Evolutionary conservation across 805 yeast species (phyloP), one percentile per base, ranked within the genome.

Genomic region (Metschnikowia lochheadii): DNA sequence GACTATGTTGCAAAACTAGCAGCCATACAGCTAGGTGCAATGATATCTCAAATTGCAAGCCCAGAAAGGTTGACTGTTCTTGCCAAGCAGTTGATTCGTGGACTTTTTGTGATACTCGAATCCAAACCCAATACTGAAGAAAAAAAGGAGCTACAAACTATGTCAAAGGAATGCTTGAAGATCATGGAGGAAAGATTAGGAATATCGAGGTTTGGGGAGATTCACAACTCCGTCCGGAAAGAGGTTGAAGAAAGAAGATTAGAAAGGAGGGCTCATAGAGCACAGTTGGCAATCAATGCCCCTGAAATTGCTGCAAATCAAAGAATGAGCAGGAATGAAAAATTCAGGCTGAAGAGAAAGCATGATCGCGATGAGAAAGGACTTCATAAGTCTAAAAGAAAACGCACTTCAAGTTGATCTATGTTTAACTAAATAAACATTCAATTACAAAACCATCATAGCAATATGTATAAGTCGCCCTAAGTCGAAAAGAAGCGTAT

Each of bases 231-330:
- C 41, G 94, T 89, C n/a, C 81, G 82, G 63, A 81, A 77, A 55
- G 60, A 61, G 15, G 84, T 91, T 21, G 69, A 67, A 29, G 71
- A 72, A 34, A 80, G 89, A 65, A 80, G 97, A 61, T 78, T 78
- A 51, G 95, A 89, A 44, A 81, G 97, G 67, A 82, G 77, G 63
- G 79, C 87, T 0, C 85, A 84, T 62, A 77, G 90, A 50, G 86
- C 96, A 0, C 84, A 86, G 51, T 69, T 89, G 63, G 86, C 89
- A 2, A 75, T 91, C 10, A 79, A 77, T 18, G 87, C 85, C 3
- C 98, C 98, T 0, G 96, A 86, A 14, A 68, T 79, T 39, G 84
- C 89, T n/a, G 94, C 96, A 1, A 79, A 78, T 56, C 81, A 87
- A 66, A 88, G 86, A 69, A 62, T 88, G 61, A 84, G 76, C 68